Conservation (phyloP, 768 basidiomycete species). For the Auriculariales sp. region DNA sequence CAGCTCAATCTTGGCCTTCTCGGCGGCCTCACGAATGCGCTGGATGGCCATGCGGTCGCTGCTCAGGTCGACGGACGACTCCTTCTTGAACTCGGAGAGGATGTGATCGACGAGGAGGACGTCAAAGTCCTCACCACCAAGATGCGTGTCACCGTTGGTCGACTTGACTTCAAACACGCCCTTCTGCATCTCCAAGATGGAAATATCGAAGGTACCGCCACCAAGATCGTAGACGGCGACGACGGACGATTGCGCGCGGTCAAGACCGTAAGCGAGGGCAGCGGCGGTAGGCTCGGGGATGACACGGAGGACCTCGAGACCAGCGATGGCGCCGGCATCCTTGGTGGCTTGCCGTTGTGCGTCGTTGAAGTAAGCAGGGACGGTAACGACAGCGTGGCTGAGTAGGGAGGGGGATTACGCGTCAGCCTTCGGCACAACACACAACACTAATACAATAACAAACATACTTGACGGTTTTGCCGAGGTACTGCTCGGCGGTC, state of each 20-base stretch:
- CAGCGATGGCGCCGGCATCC: slow-evolving; percentile 94
- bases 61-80: slow-evolving; percentile 64
- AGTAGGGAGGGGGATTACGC: slow-evolving; percentile 2
- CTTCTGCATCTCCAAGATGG: slow-evolving; percentile 98
- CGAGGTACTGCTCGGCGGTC: slow-evolving; percentile 85
- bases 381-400: slow-evolving; percentile 83
- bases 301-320: slow-evolving; percentile 92
- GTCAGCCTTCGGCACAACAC: not conserved
- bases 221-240: slow-evolving; percentile 98
- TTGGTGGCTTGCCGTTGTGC: slow-evolving; percentile 98
- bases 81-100: slow-evolving; percentile 88
- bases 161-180: slow-evolving; percentile 99
- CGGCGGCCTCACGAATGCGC: slow-evolving; percentile 96
- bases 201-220: slow-evolving; percentile 98
- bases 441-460: not conserved
- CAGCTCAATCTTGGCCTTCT: slow-evolving; percentile 98
- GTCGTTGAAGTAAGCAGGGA: slow-evolving; percentile 99
- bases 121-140: slow-evolving; percentile 97
- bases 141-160: slow-evolving; percentile 97
- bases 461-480: slow-evolving; percentile 87
- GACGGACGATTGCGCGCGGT: slow-evolving; percentile 62
- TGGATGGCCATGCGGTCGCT: slow-evolving; percentile 94
- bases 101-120: slow-evolving; percentile 77
- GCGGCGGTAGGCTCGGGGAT: slow-evolving; percentile 99
- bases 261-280: slow-evolving; percentile 94